Evolutionary conservation across 192 early-diverging fungal genomes (phyloP).

Genomic region (Pilaira anomala): DNA sequence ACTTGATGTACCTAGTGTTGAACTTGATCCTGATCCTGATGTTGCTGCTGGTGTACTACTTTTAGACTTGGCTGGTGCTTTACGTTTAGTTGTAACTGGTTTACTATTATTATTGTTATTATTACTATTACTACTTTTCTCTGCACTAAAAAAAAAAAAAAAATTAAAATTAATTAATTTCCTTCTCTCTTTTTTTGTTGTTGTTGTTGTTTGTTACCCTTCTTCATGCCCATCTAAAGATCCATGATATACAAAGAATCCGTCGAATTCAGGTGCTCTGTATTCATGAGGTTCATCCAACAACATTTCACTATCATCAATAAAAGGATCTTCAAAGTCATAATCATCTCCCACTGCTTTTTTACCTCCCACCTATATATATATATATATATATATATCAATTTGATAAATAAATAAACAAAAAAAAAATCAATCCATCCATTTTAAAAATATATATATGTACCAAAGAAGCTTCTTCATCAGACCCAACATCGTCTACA

Average conservation of each 20-base stretch:
- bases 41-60: no score
- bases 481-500: conserved; percentile 9
- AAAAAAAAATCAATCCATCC: not conserved
- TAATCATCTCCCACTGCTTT: conserved; percentile 37
- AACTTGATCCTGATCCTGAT: no score
- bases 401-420: not conserved
- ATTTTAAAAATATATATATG: not conserved
- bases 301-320: conserved; percentile 58
- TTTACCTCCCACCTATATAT: not conserved
- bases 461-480: conserved; percentile 10
- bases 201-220: conserved; percentile 22
- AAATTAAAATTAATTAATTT: no score
- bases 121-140: no score
- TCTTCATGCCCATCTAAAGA: conserved; percentile 33
- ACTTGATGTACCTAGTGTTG: no score
- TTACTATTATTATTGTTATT: not conserved
- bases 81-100: not conserved
- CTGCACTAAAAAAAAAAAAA: no score
- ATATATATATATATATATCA: no score
- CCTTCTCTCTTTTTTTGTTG: no score
- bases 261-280: conserved; percentile 33
- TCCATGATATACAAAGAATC: conserved; percentile 52
- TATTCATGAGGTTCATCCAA: conserved; percentile 31
- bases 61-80: conserved; percentile 1
- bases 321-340: conserved; percentile 55